Base-by-base conservation (phyloP, 257 asterid genomes). In the Phtheirospermum japonicum region DNA sequence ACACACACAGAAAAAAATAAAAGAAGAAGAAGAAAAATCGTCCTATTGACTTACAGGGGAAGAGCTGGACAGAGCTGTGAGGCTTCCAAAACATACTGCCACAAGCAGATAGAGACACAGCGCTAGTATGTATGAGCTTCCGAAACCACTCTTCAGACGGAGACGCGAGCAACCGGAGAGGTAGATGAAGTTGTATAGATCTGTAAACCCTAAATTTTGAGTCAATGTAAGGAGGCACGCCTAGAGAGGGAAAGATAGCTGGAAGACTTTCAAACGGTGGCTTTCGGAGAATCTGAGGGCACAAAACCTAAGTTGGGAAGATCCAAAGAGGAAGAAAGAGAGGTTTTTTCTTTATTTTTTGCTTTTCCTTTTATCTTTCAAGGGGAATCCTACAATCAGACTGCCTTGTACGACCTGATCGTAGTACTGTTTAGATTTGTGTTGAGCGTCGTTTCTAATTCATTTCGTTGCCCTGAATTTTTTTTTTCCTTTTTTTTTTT, bases 1-100 rank as follows among this genome's bases (percentile, higher is more conserved):
- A 48, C 28, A 6, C 14, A 33, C 3, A 57, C 30, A 36, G 0
- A 33, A 0, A 46, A 4, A 7, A 40, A 39, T 39, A 18, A n/a
- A n/a, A n/a, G n/a, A n/a, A n/a, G n/a, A n/a, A n/a, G n/a, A n/a
- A n/a, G 19, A 7, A 18, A 34, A 28, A 0, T 17, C 32, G 31
- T 30, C 20, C 7, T 13, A 61, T 67, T 71, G 73, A 82, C 88
- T 85, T 79, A 93, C 99, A 34, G 99, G 97, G 46, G 99, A 89
- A 68, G 97, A 82, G 66, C 96, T 77, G 16, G 97, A 82, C 7
- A 93, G 81, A 61, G 95, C 42, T 13, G 96, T 69, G 67, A 89
- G 90, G 90, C 83, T 93, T 89, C 99, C 97, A 93, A 65, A 93
- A 93, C 99, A 93, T 93, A 14, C 64, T 74, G 73, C 54, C 54